Conservation (phyloP, 768 basidiomycete species). For the Psilocybe subaeruginosa region DNA sequence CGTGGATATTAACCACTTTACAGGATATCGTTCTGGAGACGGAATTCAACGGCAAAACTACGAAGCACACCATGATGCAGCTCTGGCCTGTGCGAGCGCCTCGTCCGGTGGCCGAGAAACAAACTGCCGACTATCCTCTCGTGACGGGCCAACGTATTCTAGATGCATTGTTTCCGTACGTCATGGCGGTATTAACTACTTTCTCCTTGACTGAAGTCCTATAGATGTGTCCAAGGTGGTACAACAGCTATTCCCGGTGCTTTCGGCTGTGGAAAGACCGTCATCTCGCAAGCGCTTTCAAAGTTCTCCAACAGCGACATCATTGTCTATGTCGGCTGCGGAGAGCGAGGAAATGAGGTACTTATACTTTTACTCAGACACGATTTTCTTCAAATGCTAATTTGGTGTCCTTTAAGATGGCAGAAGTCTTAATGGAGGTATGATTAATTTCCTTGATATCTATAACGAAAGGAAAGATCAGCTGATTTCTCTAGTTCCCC, state of each 20-base stretch:
- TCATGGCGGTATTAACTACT: slow-evolving; percentile 9
- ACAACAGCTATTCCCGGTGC: slow-evolving; percentile 98
- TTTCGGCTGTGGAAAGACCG: slow-evolving; percentile 98
- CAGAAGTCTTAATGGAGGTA: slow-evolving; percentile 98
- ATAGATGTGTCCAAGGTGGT: slow-evolving; percentile 92
- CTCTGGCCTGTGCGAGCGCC: slow-evolving; percentile 99
- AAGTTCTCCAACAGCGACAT: slow-evolving; percentile 99
- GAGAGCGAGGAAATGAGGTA: slow-evolving; percentile 97
- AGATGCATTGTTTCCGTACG: slow-evolving; percentile 94
- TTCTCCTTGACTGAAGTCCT: neutral
- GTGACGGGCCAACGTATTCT: slow-evolving; percentile 96
- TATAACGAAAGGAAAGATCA: slow-evolving; percentile 1
- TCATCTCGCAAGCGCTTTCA: slow-evolving; percentile 97
- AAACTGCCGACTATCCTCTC: slow-evolving; percentile 89
- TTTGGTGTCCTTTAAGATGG: slow-evolving; percentile 60
- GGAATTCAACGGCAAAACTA: slow-evolving; percentile 94
- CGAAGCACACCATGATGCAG: slow-evolving; percentile 96
- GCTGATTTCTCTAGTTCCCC: slow-evolving; percentile 62
- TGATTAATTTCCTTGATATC: slow-evolving; percentile 16
- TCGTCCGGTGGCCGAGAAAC: slow-evolving; percentile 93
- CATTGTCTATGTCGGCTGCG: slow-evolving; percentile 98
- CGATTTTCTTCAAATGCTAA: slow-evolving; percentile 4
- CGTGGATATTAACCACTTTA: neutral
- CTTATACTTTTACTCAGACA: slow-evolving; percentile 14
- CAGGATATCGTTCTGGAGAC: slow-evolving; percentile 96